A percentile compares a stretch with the other conserved stretches of the same genome.
Evolutionary conservation across 2,329 filamentous ascomycete genomes (phyloP).

Genomic region (Trichoderma sp.): DNA sequence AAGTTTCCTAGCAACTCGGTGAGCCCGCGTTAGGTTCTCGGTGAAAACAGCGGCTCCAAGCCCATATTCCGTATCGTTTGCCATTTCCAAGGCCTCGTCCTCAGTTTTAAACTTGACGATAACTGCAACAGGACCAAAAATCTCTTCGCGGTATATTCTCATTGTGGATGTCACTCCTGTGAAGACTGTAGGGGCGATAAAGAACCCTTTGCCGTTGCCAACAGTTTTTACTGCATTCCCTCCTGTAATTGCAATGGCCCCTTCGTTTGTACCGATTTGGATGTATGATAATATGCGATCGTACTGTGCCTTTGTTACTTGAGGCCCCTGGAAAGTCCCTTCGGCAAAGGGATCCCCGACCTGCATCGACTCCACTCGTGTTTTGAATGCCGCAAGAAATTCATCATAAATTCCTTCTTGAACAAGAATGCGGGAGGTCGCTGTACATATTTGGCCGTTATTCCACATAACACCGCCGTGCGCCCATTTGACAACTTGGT

Average conservation of each 20-base stretch:
- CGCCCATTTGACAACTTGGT: not conserved
- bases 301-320: conserved; percentile 36
- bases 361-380: not conserved
- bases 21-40: not conserved
- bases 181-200: not conserved
- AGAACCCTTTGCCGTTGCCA: not conserved
- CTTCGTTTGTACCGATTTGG: not conserved
- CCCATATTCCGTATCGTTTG: not conserved
- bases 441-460: not conserved
- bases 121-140: not conserved
- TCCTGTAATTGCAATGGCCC: not conserved
- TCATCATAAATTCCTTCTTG: not conserved
- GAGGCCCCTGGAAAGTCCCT: conserved; percentile 41
- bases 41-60: not conserved
- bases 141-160: not conserved
- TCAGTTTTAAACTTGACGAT: not conserved
- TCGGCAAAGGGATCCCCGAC: conserved; percentile 25
- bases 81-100: not conserved
- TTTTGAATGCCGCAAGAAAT: not conserved
- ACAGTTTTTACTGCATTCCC: not conserved
- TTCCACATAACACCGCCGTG: not conserved
- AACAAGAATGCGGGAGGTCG: not conserved
- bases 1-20: conserved; percentile 47
- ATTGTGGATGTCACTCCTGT: not conserved
- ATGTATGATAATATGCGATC: conserved; percentile 32